A percentile compares a stretch with the other conserved stretches of the same genome.
Evolutionary conservation across 768 basidiomycete species (phyloP).

Genomic region (Tulasnella sp.): DNA sequence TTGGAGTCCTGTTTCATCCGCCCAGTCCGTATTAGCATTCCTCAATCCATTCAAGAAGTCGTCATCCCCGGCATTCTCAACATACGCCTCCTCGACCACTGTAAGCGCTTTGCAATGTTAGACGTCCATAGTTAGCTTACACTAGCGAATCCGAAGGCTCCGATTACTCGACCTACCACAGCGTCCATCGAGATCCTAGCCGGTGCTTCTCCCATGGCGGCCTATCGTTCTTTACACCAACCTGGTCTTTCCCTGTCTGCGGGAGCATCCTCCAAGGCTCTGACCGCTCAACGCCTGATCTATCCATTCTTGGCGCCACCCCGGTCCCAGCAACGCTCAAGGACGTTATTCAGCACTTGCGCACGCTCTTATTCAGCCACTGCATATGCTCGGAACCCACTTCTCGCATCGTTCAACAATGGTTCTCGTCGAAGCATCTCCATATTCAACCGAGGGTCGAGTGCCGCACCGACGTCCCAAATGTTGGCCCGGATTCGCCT

Average conservation of each 20-base stretch:
- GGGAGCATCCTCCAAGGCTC: not conserved
- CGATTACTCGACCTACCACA: not conserved
- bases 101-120: not conserved
- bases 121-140: not conserved
- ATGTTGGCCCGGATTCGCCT: conserved; percentile 18
- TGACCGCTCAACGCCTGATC: not conserved
- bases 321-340: not conserved
- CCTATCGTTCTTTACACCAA: not conserved
- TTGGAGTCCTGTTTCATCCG: not conserved
- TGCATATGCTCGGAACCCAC: not conserved
- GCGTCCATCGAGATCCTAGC: not conserved
- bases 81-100: not conserved
- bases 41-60: not conserved
- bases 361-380: not conserved
- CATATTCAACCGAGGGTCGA: conserved; percentile 11
- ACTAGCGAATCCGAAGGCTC: not conserved
- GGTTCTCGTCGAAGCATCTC: conserved; percentile 8
- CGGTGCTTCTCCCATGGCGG: not conserved
- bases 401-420: not conserved
- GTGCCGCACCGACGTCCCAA: conserved; percentile 14
- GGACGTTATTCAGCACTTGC: not conserved
- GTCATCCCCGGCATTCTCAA: not conserved
- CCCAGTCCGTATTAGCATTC: not conserved
- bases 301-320: not conserved
- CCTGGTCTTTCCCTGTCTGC: not conserved